Conservation (phyloP, 768 basidiomycete species). For the Rhizopogon vinicolor region DNA sequence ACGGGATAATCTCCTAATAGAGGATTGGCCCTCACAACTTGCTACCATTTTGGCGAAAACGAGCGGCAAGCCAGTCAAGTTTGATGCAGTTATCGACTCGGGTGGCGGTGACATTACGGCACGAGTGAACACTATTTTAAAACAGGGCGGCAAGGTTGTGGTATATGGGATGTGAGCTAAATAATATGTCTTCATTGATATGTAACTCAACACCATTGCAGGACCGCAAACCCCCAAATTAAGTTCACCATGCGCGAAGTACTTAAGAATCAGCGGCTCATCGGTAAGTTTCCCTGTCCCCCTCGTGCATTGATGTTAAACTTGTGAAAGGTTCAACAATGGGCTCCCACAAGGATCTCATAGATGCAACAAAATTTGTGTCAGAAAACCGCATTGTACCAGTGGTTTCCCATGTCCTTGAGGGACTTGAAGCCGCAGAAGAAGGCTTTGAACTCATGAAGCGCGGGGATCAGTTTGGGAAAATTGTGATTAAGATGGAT, state of each 20-base stretch:
- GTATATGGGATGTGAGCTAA: constrained; percentile 15
- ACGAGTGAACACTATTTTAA: constrained; percentile 26
- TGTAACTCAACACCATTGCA: constrained; percentile 20
- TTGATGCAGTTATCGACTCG: constrained; percentile 67
- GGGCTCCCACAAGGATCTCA: constrained; percentile 75
- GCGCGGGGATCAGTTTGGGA: constrained; percentile 68
- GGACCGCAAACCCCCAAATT: constrained; percentile 58
- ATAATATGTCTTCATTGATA: not conserved
- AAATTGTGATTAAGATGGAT: constrained; percentile 17
- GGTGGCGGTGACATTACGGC: constrained; percentile 63
- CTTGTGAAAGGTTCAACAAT: constrained; percentile 55
- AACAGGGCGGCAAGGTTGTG: constrained; percentile 49
- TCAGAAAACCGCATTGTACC: constrained; percentile 63
- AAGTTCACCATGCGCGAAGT: constrained; percentile 70
- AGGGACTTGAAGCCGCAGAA: constrained; percentile 57
- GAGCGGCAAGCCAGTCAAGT: constrained; percentile 20
- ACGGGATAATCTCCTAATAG: constrained; percentile 18
- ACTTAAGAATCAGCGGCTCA: constrained; percentile 64
- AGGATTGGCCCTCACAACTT: constrained; percentile 50
- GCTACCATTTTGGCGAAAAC: constrained; percentile 34
- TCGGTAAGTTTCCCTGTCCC: constrained; percentile 43
- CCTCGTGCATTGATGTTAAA: not conserved
- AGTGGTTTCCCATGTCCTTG: constrained; percentile 63
- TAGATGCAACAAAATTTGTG: constrained; percentile 68
- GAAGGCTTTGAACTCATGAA: constrained; percentile 68